Percentiles rank a stretch among this genome's conserved stretches.
Evolutionary conservation across 2,329 filamentous ascomycete genomes (phyloP).

Genomic region (Incumbomyces lentus): DNA sequence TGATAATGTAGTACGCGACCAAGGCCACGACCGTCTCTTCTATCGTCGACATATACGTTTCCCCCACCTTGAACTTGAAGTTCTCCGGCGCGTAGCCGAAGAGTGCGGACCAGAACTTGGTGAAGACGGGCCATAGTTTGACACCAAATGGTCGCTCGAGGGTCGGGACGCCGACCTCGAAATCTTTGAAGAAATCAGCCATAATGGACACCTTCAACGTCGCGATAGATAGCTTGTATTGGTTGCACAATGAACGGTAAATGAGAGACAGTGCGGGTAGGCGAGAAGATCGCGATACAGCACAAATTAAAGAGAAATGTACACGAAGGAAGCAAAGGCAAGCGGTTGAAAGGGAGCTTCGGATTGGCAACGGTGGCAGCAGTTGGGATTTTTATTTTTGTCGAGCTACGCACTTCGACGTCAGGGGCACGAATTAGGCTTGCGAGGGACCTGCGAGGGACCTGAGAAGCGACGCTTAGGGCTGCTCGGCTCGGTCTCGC

Average conservation of each 20-base stretch:
- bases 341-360: background rate
- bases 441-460: background rate
- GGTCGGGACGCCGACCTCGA: conserved; percentile 52
- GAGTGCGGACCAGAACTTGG: conserved; percentile 66
- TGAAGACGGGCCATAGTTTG: conserved; percentile 88
- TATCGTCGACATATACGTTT: conserved; percentile 83
- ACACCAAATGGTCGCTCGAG: conserved; percentile 89
- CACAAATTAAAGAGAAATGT: background rate
- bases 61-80: conserved; percentile 70
- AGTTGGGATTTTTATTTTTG: background rate
- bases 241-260: background rate
- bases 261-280: background rate
- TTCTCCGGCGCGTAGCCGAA: conserved; percentile 75
- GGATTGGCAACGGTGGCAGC: background rate
- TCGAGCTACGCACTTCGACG: background rate
- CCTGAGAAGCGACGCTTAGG: no score
- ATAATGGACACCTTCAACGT: background rate
- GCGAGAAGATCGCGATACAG: background rate
- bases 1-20: conserved; percentile 80
- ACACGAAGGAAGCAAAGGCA: background rate
- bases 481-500: no score
- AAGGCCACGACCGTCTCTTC: conserved; percentile 72
- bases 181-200: conserved; percentile 4
- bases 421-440: conserved; percentile 3
- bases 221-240: background rate